Evolutionary conservation across 176 grass and related monocot species (phyloP), one percentile per base, ranked within the genome.

Genomic region (Zoysia japonica): DNA sequence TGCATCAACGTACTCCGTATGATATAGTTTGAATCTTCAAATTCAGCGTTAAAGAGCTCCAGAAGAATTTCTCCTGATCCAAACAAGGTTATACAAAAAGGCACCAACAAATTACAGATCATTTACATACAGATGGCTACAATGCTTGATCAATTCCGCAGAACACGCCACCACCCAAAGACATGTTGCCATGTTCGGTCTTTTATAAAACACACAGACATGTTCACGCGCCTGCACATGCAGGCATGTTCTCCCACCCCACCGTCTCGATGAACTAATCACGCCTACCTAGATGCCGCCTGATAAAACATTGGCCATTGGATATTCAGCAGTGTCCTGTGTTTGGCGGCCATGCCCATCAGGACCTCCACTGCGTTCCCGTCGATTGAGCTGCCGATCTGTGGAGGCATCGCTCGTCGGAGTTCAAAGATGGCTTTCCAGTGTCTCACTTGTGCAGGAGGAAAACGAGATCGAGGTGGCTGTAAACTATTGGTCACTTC

Each of bases 201-300:
- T 74, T 65, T 19, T 46, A 70, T 38, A 59, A 80, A 57, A 35
- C 10, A n/a, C 9, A 19, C 61, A 51, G n/a, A 37, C 28, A 28
- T 28, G 40, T 69, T 57, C 65, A 45, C 19, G 11, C 65, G 11
- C 65, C n/a, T 16, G 61, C 65, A 76, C 72, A 68, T 77, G 73
- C 65, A 70, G 42, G 82, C 82, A 77, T 76, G 65, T 84, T 77
- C 82, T 82, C 7, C 7, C 59, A 67, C 43, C 52, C 48, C 48
- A 41, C 65, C n/a, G 17, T 38, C 41, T 70, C 40, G 4, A 11
- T 28, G 59, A 61, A 1, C 59, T 36, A 61, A 19, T 35, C 2
- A 28, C 28, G 28, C 9, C 59, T 57, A 28, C 28, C 28, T 28
- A 28, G 13, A 55, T 55, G 53, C 53, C 3, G 39, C 39, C 77